phyloP scores from a whole-genome alignment of 2,329 filamentous ascomycete genomes.

The Apiospora pterosperma region DNA sequence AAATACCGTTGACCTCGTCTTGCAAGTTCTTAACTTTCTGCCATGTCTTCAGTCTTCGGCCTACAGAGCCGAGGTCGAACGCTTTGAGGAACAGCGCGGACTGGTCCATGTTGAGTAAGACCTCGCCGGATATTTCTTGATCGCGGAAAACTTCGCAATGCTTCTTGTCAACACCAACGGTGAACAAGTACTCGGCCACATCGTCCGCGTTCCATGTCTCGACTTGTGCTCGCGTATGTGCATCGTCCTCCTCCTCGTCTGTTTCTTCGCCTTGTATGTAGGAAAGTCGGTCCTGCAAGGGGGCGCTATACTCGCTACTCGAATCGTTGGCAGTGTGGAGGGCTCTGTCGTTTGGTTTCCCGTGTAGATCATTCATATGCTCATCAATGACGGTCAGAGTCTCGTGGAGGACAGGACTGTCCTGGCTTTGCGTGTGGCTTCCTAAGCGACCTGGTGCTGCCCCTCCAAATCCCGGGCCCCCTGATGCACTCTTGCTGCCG shows the following conservation, averaged over 20 bases:
- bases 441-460: slow-evolving; percentile 27
- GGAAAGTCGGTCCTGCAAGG: slow-evolving; percentile 72
- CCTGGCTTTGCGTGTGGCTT: slow-evolving; percentile 40
- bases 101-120: slow-evolving; percentile 91
- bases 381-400: slow-evolving; percentile 95
- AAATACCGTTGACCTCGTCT: slow-evolving; percentile 69
- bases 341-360: slow-evolving; percentile 47
- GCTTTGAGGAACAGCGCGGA: slow-evolving; percentile 93
- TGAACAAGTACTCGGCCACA: slow-evolving; percentile 86
- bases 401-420: slow-evolving; percentile 76
- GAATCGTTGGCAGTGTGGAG: slow-evolving; percentile 67
- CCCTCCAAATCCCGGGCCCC: slow-evolving; percentile 29
- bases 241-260: slow-evolving; percentile 80
- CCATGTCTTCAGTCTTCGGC: slow-evolving; percentile 88
- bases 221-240: slow-evolving; percentile 71
- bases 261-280: slow-evolving; percentile 95
- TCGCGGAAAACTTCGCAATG: slow-evolving; percentile 94
- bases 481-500: slow-evolving; percentile 16
- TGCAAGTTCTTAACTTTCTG: slow-evolving; percentile 92
- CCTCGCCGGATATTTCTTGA: slow-evolving; percentile 93
- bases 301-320: slow-evolving; percentile 84
- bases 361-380: slow-evolving; percentile 83
- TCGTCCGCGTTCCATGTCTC: slow-evolving; percentile 74
- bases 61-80: slow-evolving; percentile 89
- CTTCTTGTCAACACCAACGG: slow-evolving; percentile 77